A percentile compares a stretch with the other conserved stretches of the same genome.
phyloP scores from a whole-genome alignment of 768 basidiomycete genomes.

The Agaricus sinodeliciosus region DNA sequence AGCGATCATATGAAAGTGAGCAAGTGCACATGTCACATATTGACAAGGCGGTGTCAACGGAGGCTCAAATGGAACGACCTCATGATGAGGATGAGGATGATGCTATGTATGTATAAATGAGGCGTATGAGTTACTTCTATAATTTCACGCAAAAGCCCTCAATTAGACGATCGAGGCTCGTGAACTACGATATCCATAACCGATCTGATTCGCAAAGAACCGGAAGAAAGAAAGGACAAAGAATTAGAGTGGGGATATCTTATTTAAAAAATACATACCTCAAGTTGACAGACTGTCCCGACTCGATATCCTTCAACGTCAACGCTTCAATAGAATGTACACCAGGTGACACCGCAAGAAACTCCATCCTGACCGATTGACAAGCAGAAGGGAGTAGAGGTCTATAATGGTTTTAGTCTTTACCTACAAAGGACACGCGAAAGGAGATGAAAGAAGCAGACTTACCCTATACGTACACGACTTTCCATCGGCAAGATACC shows the following conservation, averaged over 20 bases:
- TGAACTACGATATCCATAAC: constrained; percentile 55
- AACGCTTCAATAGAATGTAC: constrained; percentile 71
- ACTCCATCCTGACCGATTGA: constrained; percentile 83
- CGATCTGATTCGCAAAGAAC: constrained; percentile 50
- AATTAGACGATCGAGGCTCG: too few relatives aligned
- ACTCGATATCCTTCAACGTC: constrained; percentile 69
- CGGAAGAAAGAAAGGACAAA: neutral
- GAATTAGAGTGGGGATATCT: constrained; percentile 1
- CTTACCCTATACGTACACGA: constrained; percentile 74
- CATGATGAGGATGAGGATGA: too few relatives aligned
- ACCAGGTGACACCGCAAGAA: constrained; percentile 73
- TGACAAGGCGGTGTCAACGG: too few relatives aligned
- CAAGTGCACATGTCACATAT: too few relatives aligned
- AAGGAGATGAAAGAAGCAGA: constrained; percentile 11
- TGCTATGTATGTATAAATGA: too few relatives aligned
- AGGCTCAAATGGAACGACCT: too few relatives aligned
- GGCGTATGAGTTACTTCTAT: too few relatives aligned
- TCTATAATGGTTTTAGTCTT: constrained; percentile 26
- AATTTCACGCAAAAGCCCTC: too few relatives aligned
- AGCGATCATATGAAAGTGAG: too few relatives aligned
- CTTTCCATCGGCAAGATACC: constrained; percentile 76
- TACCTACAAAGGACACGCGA: neutral
- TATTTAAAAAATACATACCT: constrained; percentile 36
- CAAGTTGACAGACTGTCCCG: constrained; percentile 65
- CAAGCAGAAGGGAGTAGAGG: constrained; percentile 77